phyloP scores from a whole-genome alignment of 495 filamentous ascomycete species.

The Xylaria scruposa region DNA sequence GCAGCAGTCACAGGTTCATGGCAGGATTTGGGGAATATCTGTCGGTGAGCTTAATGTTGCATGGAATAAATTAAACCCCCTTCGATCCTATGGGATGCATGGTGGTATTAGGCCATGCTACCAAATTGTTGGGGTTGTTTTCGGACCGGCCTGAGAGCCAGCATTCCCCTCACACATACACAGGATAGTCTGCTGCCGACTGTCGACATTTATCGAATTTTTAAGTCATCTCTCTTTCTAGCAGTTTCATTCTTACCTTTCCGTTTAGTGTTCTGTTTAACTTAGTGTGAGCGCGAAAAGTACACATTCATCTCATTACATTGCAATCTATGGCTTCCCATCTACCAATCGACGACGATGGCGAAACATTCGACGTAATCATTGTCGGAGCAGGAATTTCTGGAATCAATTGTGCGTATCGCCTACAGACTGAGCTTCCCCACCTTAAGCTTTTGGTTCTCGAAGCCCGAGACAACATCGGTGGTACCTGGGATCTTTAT shows the following conservation, averaged over 20 bases:
- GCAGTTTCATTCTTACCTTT: not conserved
- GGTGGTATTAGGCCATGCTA: too few species aligned
- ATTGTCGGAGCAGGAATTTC: conserved; percentile 72
- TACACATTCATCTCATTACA: not conserved
- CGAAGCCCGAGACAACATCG: conserved; percentile 60
- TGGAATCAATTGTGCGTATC: conserved; percentile 70
- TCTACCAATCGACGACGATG: not conserved
- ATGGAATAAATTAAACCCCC: not conserved
- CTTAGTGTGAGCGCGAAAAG: not conserved
- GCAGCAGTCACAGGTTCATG: not conserved
- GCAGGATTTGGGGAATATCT: not conserved
- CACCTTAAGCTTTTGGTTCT: conserved; percentile 60
- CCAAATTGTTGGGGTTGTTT: not conserved
- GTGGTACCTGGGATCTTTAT: conserved; percentile 71
- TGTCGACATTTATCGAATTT: not conserved
- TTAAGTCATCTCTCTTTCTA: not conserved
- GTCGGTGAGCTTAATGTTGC: not conserved
- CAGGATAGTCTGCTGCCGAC: not conserved
- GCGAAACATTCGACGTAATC: conserved; percentile 54
- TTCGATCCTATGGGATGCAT: not conserved
- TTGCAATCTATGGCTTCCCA: not conserved
- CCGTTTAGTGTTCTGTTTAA: not conserved
- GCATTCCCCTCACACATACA: not conserved
- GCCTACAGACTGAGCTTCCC: conserved; percentile 62
- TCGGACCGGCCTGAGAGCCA: not conserved